Evolutionary conservation across 305 asterid genomes (phyloP).

Genomic region (Fraxinus xanthoxyloides): DNA sequence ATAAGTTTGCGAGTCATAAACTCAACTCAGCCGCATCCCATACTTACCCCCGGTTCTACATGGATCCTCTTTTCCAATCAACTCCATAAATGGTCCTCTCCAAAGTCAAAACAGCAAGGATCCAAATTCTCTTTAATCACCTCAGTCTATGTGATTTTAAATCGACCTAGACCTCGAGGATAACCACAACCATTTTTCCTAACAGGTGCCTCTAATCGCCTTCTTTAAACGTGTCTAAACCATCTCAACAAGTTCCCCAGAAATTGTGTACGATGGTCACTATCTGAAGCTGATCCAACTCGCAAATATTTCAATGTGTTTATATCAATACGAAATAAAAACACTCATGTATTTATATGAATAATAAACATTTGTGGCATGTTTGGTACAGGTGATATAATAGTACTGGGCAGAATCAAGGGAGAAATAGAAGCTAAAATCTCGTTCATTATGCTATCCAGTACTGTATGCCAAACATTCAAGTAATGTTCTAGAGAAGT

Average conservation of each 20-base stretch:
- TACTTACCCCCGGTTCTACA: background rate
- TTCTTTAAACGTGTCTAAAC: background rate
- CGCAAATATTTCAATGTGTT: background rate
- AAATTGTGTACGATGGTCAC: background rate
- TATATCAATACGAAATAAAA: background rate
- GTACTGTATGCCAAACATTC: background rate
- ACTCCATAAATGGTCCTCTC: background rate
- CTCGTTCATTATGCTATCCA: background rate
- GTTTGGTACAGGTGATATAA: background rate
- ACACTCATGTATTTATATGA: background rate
- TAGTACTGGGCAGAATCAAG: background rate
- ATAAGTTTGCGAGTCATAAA: background rate
- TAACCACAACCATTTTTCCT: background rate
- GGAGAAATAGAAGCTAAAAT: background rate
- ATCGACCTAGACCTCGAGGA: background rate
- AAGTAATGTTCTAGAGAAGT: background rate
- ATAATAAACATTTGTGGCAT: background rate
- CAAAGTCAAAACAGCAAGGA: background rate
- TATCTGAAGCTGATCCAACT: background rate
- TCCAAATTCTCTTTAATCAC: background rate
- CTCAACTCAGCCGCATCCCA: background rate
- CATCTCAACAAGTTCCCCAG: background rate
- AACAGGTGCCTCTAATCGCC: background rate
- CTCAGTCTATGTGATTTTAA: background rate
- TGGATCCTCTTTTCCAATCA: background rate